A percentile compares a stretch with the other conserved stretches of the same genome.
These are phyloP conservation scores for Tulasnella sp. DNA, from an alignment of 768 basidiomycete genomes.

Conservation along the genomic window DNA sequence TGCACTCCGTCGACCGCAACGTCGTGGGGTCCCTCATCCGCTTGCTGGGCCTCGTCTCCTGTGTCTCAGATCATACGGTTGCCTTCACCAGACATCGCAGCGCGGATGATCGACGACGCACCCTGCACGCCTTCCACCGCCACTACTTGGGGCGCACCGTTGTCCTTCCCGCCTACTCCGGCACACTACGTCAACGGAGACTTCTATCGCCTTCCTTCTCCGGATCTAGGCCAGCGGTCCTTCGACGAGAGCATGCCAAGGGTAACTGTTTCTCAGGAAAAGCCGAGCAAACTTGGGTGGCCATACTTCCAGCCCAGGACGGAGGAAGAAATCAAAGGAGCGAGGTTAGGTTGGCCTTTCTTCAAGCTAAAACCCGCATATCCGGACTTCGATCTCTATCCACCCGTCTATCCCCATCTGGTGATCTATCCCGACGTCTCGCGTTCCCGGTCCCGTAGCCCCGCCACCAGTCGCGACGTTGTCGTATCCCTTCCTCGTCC, in stretches of 20 bases:
- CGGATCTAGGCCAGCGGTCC: slow-evolving; percentile 42
- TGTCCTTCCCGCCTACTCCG: slow-evolving; percentile 39
- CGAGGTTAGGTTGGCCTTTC: slow-evolving; percentile 7
- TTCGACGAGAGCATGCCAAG: slow-evolving; percentile 32
- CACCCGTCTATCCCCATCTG: slow-evolving; percentile 19
- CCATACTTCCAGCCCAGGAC: not conserved
- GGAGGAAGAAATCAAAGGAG: not conserved
- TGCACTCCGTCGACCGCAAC: slow-evolving; percentile 47
- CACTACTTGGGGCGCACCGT: slow-evolving; percentile 50
- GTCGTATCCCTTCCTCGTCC: not conserved
- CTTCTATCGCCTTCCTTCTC: slow-evolving; percentile 36
- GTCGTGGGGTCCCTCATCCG: slow-evolving; percentile 49
- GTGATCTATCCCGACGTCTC: slow-evolving; percentile 25
- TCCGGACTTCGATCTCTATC: slow-evolving; percentile 21
- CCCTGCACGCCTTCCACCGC: slow-evolving; percentile 49
- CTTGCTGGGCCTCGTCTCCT: slow-evolving; percentile 28
- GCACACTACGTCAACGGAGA: not conserved
- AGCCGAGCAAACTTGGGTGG: not conserved
- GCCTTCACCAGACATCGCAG: slow-evolving; percentile 56
- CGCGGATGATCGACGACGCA: slow-evolving; percentile 51
- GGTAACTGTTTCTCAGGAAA: too few relatives aligned
- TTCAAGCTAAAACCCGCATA: not conserved
- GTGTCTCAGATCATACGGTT: slow-evolving; percentile 35
- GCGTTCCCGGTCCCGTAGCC: not conserved
- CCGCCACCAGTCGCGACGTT: too few relatives aligned